Base-by-base conservation (phyloP, 2,329 filamentous ascomycete species). In the Gyromitra esculenta region DNA sequence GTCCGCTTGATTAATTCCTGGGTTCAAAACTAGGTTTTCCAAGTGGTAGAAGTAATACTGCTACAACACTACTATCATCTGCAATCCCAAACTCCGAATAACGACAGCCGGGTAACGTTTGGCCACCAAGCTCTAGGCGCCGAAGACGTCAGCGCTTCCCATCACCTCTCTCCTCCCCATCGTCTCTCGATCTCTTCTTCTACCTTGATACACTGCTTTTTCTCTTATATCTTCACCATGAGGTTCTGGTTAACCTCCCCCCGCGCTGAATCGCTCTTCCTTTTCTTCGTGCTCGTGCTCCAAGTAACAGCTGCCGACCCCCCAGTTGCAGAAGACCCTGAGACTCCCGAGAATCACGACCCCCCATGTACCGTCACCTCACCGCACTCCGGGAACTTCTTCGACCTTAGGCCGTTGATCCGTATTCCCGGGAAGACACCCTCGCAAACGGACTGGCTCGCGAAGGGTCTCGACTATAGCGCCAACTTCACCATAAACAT, bases 401-500 rank as follows among this genome's bases (percentile, higher is more conserved):
- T 79, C 35, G 78, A 80, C 41, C 75, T 79, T 45, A 71, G 77
- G 5, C 75, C 77, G 18, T 60, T 79, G 8, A 59, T 62, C n/a
- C 78, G 76, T 18, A 6, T 50, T 15, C 41, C 75, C 5, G 52
- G 59, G 21, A 65, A 63, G 35, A 50, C 62, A 1, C 60, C 77
- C 13, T 52, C 66, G 15, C 71, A 76, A 11, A 54, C 67, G 5
- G 79, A 81, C 69, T 81, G 80, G 72, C 52, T 62, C 39, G 89
- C 91, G 6, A 88, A 88, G 75, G 92, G 92, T 43, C 91, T 90
- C 82, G 92, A 95, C 83, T 92, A 94, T 80, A 89, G 88, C 78
- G 89, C 89, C 79, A 95, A 95, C 85, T 96, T 96, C 81, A 95
- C 92, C 1, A 82, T 95, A 81, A 96, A 96, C 84, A 90, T 96